phyloP scores from a whole-genome alignment of 371 early-diverging fungal genomes.

The Nematocida sp. region DNA sequence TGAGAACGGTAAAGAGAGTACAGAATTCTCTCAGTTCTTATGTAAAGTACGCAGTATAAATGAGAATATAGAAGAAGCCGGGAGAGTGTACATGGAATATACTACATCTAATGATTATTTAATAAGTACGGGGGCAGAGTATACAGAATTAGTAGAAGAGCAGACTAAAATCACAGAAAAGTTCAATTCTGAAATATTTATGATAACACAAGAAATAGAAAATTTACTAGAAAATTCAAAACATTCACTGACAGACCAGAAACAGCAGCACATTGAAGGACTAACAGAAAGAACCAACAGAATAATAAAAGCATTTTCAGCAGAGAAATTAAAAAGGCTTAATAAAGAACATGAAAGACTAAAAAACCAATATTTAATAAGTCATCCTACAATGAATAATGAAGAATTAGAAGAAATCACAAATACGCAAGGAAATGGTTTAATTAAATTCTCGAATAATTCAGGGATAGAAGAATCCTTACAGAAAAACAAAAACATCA shows the following conservation, averaged over 20 bases:
- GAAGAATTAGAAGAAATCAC: conserved; percentile 63
- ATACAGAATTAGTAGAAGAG: neutral
- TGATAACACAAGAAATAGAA: neutral
- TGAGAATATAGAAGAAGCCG: conserved; percentile 23
- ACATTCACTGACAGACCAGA: neutral
- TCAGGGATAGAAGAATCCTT: conserved; percentile 63
- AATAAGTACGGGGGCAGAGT: neutral
- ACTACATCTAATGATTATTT: neutral
- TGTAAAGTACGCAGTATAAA: conserved; percentile 13
- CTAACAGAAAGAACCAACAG: conserved; percentile 42
- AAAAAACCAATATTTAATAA: conserved; percentile 63
- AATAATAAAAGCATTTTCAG: conserved; percentile 37
- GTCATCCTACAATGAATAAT: conserved; percentile 67
- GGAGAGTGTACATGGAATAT: neutral
- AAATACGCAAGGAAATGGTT: conserved; percentile 31
- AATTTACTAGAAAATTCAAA: neutral
- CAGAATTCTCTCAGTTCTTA: conserved; percentile 20
- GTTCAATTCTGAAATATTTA: neutral
- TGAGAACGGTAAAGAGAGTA: neutral
- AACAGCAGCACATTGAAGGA: conserved; percentile 25
- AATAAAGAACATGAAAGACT: conserved; percentile 64
- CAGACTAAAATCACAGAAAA: neutral
- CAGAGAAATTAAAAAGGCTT: conserved; percentile 44
- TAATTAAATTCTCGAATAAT: conserved; percentile 63
- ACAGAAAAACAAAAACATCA: conserved; percentile 62